Evolutionary conservation across 495 filamentous ascomycete genomes (phyloP).

Genomic region (Lineolata rhizophorae): DNA sequence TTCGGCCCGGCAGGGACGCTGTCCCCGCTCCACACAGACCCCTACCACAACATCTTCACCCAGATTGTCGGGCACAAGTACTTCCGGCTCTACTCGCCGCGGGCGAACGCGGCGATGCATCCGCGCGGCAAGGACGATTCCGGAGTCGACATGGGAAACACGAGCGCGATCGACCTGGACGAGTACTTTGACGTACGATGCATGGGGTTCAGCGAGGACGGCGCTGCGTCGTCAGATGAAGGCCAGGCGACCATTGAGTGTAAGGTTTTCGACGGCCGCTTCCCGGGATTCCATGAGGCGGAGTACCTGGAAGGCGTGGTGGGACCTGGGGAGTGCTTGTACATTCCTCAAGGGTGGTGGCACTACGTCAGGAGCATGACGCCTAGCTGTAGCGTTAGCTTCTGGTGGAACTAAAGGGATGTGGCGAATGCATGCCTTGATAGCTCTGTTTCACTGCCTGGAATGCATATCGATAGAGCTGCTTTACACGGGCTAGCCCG

Average conservation of each 20-base stretch:
- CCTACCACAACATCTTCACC: conserved; percentile 77
- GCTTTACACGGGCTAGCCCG: no score
- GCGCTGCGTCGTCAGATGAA: no score
- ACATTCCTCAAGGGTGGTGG: conserved; percentile 95
- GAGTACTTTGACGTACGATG: no score
- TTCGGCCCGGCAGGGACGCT: conserved; percentile 76
- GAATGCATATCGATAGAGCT: no score
- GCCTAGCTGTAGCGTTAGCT: conserved; percentile 86
- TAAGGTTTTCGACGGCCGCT: conserved; percentile 12
- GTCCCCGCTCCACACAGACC: conserved; percentile 81
- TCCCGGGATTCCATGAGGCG: conserved; percentile 33
- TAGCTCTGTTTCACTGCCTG: no score
- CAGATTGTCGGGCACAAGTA: conserved; percentile 90
- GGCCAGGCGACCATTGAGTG: conserved; percentile 1
- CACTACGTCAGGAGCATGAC: conserved; percentile 81
- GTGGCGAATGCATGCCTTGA: conserved; percentile 1
- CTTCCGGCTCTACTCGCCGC: conserved; percentile 60
- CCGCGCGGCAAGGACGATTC: conserved; percentile 45
- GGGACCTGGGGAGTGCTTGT: conserved; percentile 61
- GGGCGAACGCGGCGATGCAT: conserved; percentile 33
- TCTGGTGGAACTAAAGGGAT: conserved; percentile 74
- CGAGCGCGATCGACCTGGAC: conserved; percentile 46
- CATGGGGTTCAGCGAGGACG: conserved; percentile 5
- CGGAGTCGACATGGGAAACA: conserved; percentile 82
- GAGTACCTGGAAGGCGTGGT: conserved; percentile 62